Percentiles rank a stretch among this genome's conserved stretches.
Evolutionary conservation across 768 basidiomycete species (phyloP).

Genomic region (Psilocybe tampanensis): DNA sequence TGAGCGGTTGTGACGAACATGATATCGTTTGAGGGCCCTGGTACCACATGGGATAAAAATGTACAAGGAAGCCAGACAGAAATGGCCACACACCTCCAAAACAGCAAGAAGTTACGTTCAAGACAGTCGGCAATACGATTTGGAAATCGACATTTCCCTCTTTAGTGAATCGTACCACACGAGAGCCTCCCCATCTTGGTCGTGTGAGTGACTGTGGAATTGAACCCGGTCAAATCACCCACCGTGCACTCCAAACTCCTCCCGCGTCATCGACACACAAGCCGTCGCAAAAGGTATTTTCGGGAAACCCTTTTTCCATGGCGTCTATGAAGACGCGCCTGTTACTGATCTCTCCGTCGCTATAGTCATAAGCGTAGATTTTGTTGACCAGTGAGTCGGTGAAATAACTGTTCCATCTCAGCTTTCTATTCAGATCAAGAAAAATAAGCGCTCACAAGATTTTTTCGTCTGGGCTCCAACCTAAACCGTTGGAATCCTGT

Average conservation of each 20-base stretch:
- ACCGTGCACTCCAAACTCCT: constrained; percentile 66
- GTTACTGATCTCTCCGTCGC: constrained; percentile 56
- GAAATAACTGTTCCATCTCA: constrained; percentile 54
- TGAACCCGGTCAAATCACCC: constrained; percentile 4
- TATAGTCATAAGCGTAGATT: constrained; percentile 71
- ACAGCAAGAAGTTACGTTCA: constrained; percentile 68
- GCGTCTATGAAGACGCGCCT: constrained; percentile 62
- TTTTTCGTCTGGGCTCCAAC: constrained; percentile 63
- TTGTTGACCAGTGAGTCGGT: constrained; percentile 68
- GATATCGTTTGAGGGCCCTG: constrained; percentile 62
- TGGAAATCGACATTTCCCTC: constrained; percentile 59
- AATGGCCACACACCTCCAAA: constrained; percentile 55
- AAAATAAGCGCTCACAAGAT: constrained; percentile 47
- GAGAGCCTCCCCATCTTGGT: constrained; percentile 65
- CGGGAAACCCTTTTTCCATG: constrained; percentile 49
- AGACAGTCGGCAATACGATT: constrained; percentile 60
- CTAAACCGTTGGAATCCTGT: constrained; percentile 66
- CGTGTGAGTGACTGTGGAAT: constrained; percentile 9
- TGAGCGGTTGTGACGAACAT: constrained; percentile 66
- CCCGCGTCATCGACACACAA: constrained; percentile 67
- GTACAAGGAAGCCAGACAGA: constrained; percentile 5
- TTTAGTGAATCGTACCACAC: constrained; percentile 54
- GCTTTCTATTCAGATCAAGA: constrained; percentile 6
- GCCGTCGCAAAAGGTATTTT: constrained; percentile 62
- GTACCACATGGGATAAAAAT: constrained; percentile 5